Conservation (phyloP, 2,329 filamentous ascomycete genomes). For the Zymoseptoria pseudotritici region DNA sequence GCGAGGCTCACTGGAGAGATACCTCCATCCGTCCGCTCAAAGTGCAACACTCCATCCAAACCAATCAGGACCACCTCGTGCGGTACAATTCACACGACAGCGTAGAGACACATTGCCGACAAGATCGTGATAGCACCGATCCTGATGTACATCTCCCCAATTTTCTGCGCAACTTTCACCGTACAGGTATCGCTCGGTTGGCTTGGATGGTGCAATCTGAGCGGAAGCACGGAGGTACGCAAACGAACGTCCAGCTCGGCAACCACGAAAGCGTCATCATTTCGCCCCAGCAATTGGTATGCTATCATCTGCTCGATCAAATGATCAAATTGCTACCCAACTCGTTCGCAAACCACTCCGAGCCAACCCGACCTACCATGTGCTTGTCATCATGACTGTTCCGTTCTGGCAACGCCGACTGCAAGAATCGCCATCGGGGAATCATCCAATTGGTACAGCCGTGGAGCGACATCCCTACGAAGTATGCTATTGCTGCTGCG, state of each 20-base stretch:
- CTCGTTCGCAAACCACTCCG: neutral
- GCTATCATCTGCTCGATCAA: neutral
- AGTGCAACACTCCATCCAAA: no score
- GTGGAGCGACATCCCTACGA: neutral
- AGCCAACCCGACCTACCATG: neutral
- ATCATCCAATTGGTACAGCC: neutral
- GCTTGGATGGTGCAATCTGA: no score
- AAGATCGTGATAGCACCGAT: no score
- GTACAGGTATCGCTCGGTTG: no score
- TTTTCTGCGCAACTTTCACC: no score
- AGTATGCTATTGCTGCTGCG: slow-evolving; percentile 1
- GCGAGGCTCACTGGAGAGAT: neutral
- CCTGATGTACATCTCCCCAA: no score
- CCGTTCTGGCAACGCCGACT: neutral
- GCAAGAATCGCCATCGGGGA: neutral
- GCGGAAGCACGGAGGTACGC: no score
- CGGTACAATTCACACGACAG: no score
- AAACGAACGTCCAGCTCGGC: neutral
- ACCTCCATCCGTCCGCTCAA: no score
- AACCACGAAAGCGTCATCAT: neutral
- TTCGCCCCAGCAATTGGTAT: neutral
- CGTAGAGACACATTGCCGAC: no score
- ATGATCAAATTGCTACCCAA: neutral
- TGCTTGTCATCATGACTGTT: neutral
- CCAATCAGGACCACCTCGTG: no score